Conservation (phyloP, 2,329 filamentous ascomycete species). For the Celoporthe dispersa region DNA sequence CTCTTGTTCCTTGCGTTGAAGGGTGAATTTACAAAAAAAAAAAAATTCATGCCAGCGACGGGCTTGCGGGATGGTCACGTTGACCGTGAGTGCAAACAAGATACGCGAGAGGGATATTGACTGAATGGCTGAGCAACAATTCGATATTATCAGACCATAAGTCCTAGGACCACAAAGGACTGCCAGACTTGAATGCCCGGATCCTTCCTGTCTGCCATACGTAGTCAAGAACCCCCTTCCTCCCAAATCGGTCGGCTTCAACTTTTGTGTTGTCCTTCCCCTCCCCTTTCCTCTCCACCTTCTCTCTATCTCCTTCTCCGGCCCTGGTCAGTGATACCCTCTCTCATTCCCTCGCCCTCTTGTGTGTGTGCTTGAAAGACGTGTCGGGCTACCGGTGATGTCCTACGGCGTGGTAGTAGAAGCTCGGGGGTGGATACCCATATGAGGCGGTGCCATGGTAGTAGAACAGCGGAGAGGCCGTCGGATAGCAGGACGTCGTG, state of each 20-base stretch:
- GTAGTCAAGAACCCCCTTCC: not conserved
- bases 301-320: no score
- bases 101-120: not conserved
- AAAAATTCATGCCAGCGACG: no score
- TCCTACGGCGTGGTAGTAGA: slow-evolving; percentile 20
- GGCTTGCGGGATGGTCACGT: no score
- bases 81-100: no score
- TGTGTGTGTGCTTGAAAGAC: not conserved
- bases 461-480: not conserved
- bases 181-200: not conserved
- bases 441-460: not conserved
- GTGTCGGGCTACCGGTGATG: not conserved
- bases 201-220: not conserved
- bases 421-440: not conserved
- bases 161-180: not conserved
- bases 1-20: no score
- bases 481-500: not conserved
- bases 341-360: no score
- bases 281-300: no score
- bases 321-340: not conserved
- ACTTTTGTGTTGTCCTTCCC: not conserved
- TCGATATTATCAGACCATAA: not conserved
- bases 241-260: not conserved
- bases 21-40: no score
- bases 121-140: not conserved